Evolutionary conservation across 306 rosid genomes (phyloP), one percentile per base, ranked within the genome.

Genomic region (Medicago truncatula): DNA sequence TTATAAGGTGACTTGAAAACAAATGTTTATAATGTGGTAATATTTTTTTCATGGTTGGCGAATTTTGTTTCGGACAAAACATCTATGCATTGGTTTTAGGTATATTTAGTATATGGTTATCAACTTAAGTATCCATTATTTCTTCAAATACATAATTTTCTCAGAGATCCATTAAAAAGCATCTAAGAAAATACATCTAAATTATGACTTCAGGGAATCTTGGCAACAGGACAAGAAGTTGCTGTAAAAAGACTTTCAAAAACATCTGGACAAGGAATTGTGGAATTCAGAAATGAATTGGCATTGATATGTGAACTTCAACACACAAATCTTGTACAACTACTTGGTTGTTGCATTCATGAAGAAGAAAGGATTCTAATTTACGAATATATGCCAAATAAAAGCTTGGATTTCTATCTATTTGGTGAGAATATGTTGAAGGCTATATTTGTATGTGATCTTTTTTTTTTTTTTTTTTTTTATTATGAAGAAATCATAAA

Each of bases 261-360:
- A 44, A 44, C 50, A 3, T 44, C 50, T 11, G 50, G 50, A 44
- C 50, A 44, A 44, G 50, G 50, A 44, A 44, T 44, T 44, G 50
- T 44, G 50, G 50, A 44, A 4, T 44, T 44, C 50, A 44, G 12
- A 44, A 44, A 44, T 44, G 50, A 44, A 44, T 10, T 44, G 50
- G 50, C 10, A 16, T 7, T 78, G 2, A 70, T 67, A 50, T 65
- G 34, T 58, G 72, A 60, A 54, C 66, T 82, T 14, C 80, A 82
- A 0, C 82, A 73, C 49, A 63, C n/a, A 16, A 67, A 82, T 82
- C 73, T 77, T 2, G 76, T 73, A 11, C 74, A 50, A 2, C 49
- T 82, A 18, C 17, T 73, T 9, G 80, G 82, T 14, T 71, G 60
- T 2, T 77, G 60, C 58, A 36, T 76, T 3, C 23, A 77, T 56